Conservation (phyloP, 108 stramenopile genomes). For the Pseudonitzschia multiseries region DNA sequence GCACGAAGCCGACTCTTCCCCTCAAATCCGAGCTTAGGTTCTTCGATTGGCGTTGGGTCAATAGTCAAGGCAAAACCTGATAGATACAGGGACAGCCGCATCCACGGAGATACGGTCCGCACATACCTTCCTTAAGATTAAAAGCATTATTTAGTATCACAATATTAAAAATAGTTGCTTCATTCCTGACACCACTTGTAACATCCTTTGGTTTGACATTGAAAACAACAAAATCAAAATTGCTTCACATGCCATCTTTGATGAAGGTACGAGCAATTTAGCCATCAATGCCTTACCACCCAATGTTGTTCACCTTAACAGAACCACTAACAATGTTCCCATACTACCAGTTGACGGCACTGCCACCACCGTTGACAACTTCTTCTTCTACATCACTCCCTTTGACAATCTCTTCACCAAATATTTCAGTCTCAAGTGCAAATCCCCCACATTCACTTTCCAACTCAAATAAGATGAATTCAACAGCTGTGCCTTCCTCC, state of each 20-base stretch:
- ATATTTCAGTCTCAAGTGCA: no score
- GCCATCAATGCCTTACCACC: constrained; percentile 19
- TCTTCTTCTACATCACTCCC: no score
- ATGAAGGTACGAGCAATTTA: constrained; percentile 45
- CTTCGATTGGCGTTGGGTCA: background rate
- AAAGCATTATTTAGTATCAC: no score
- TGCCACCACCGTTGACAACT: no score
- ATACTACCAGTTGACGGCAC: no score
- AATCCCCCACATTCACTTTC: no score
- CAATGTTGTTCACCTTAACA: constrained; percentile 20
- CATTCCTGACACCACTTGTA: no score
- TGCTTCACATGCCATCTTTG: constrained; percentile 37
- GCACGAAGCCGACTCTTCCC: constrained; percentile 6
- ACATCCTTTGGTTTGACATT: no score
- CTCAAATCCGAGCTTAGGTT: background rate
- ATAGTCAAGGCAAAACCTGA: background rate
- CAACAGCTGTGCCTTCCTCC: no score
- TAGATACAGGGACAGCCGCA: background rate
- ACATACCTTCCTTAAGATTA: background rate
- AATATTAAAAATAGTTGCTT: no score
- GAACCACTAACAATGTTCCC: background rate
- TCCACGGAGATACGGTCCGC: background rate
- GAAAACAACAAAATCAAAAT: constrained; percentile 31
- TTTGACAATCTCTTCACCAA: no score
- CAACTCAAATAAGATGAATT: no score